phyloP scores from a whole-genome alignment of 371 early-diverging fungal genomes.

The Mortierella sp. region DNA sequence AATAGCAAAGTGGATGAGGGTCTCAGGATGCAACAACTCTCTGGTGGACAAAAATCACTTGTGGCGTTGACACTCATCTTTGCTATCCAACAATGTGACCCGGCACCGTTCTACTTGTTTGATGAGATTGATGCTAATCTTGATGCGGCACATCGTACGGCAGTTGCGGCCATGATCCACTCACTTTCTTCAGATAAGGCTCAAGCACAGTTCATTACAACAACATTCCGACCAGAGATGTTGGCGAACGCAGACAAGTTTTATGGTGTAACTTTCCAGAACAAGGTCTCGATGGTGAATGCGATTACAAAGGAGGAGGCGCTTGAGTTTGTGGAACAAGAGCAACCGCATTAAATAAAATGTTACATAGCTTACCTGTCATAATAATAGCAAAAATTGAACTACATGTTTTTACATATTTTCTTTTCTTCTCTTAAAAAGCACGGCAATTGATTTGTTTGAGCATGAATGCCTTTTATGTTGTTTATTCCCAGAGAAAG shows the following conservation, averaged over 20 bases:
- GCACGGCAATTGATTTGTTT: neutral
- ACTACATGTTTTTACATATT: neutral
- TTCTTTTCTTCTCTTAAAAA: neutral
- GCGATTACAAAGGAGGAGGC: slow-evolving; percentile 77
- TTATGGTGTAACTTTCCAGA: slow-evolving; percentile 95
- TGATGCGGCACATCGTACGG: slow-evolving; percentile 95
- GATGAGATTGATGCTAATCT: slow-evolving; percentile 99
- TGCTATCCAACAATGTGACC: slow-evolving; percentile 98
- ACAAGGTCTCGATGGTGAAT: slow-evolving; percentile 84
- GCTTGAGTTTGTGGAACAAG: slow-evolving; percentile 77
- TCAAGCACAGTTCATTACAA: slow-evolving; percentile 97
- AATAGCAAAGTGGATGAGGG: slow-evolving; percentile 91
- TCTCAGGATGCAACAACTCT: slow-evolving; percentile 94
- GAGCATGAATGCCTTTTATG: too few relatives aligned
- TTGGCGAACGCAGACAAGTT: slow-evolving; percentile 93
- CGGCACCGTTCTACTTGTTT: slow-evolving; percentile 99
- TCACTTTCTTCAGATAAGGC: slow-evolving; percentile 69
- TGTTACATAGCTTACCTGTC: neutral
- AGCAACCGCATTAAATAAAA: slow-evolving; percentile 27
- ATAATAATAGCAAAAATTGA: neutral
- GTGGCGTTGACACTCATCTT: slow-evolving; percentile 99
- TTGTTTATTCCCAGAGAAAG: too few relatives aligned
- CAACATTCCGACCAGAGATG: slow-evolving; percentile 98
- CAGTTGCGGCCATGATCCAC: slow-evolving; percentile 96
- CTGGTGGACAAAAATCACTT: slow-evolving; percentile 99